These are phyloP conservation scores for Zygosaccharomyces rouxii DNA, from an alignment of 805 yeast species.

Conservation along the genomic window DNA sequence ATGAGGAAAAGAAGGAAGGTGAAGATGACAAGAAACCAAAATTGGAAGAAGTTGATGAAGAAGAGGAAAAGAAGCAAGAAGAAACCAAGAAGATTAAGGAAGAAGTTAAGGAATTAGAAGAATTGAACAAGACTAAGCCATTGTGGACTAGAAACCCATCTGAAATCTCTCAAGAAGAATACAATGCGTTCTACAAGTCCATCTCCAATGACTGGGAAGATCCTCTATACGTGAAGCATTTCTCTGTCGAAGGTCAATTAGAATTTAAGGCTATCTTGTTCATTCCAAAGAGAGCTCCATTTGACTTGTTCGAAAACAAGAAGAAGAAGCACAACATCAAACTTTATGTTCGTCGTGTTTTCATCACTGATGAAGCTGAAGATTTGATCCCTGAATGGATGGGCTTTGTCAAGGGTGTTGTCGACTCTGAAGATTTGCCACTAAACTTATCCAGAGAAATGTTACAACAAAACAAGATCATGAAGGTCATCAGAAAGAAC, in stretches of 20 bases:
- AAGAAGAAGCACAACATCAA: constrained; percentile 99
- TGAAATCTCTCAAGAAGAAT: constrained; percentile 96
- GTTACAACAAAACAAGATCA: constrained; percentile 99
- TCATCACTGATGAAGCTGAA: constrained; percentile 99
- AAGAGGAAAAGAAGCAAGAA: constrained; percentile 57
- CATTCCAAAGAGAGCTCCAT: constrained; percentile 99
- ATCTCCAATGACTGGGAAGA: constrained; percentile 99
- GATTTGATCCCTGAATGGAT: constrained; percentile 99
- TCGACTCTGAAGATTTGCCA: constrained; percentile 99
- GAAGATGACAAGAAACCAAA: constrained; percentile 67
- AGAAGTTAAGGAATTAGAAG: constrained; percentile 92
- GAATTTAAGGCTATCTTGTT: constrained; percentile 98
- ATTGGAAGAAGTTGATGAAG: constrained; percentile 71
- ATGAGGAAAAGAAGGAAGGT: constrained; percentile 37
- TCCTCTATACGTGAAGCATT: constrained; percentile 98
- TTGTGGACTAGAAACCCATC: constrained; percentile 99
- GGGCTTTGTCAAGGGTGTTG: constrained; percentile 96
- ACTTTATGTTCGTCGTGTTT: constrained; percentile 98
- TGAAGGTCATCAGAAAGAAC: constrained; percentile 99
- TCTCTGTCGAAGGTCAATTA: constrained; percentile 99
- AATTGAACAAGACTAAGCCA: constrained; percentile 97
- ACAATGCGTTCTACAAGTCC: constrained; percentile 98
- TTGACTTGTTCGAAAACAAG: constrained; percentile 95
- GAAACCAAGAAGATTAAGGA: constrained; percentile 90
- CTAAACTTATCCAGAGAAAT: constrained; percentile 99